phyloP scores from a whole-genome alignment of 225 moss, liverwort and hornwort genomes.

The Polytrichum formosum region DNA sequence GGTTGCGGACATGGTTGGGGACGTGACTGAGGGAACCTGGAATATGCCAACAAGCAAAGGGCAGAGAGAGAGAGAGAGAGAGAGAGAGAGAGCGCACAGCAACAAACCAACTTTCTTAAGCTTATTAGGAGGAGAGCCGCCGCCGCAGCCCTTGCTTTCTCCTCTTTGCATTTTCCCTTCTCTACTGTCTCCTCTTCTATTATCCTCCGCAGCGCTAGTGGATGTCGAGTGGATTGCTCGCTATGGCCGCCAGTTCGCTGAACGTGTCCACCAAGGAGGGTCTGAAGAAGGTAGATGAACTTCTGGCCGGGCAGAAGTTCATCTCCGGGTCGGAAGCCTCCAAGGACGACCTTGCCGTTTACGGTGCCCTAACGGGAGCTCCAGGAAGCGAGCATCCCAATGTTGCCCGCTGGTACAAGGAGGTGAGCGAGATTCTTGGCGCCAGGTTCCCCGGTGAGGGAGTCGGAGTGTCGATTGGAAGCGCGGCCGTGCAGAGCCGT shows the following conservation, averaged over 20 bases:
- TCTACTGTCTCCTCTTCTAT: too few species aligned
- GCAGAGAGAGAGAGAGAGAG: too few species aligned
- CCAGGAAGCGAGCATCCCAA: slow-evolving; percentile 42
- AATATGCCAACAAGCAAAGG: too few species aligned
- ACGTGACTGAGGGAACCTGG: too few species aligned
- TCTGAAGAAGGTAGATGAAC: slow-evolving; percentile 26
- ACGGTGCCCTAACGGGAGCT: slow-evolving; percentile 26
- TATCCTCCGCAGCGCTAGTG: too few species aligned
- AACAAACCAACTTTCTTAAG: too few species aligned
- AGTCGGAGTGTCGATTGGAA: slow-evolving; percentile 40
- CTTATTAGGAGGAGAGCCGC: not conserved
- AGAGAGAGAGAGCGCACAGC: too few species aligned
- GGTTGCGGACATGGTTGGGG: too few species aligned
- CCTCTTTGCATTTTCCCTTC: not conserved
- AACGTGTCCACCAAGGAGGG: slow-evolving; percentile 26
- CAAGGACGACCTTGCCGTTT: slow-evolving; percentile 67
- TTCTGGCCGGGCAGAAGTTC: slow-evolving; percentile 25
- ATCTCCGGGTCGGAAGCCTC: slow-evolving; percentile 34
- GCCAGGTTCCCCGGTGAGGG: slow-evolving; percentile 43
- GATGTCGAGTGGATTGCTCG: slow-evolving; percentile 23
- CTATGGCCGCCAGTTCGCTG: slow-evolving; percentile 25
- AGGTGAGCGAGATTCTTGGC: slow-evolving; percentile 50
- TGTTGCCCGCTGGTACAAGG: slow-evolving; percentile 51
- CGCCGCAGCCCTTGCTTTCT: not conserved
- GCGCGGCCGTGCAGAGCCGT: slow-evolving; percentile 6